Evolutionary conservation across 2,329 filamentous ascomycete genomes (phyloP).

Genomic region (Clarireedia hainanense): DNA sequence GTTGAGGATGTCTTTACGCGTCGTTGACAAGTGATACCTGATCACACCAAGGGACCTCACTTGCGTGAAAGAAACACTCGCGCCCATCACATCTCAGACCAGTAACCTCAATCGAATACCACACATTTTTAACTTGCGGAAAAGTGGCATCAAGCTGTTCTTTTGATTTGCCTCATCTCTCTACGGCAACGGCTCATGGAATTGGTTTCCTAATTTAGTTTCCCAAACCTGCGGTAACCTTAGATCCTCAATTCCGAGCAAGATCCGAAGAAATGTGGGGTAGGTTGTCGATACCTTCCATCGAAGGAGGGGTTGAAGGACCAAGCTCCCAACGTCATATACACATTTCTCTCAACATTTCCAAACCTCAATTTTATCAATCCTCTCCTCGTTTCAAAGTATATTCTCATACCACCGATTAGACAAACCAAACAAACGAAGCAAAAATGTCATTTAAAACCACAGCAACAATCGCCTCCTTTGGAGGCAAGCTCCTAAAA

Average conservation of each 20-base stretch:
- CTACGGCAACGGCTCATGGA: background rate
- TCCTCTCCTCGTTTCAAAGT: background rate
- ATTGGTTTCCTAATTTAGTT: conserved; percentile 1
- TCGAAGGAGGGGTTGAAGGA: conserved; percentile 18
- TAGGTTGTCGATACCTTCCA: background rate
- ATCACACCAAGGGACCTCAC: too few relatives aligned
- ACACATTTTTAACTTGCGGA: too few relatives aligned
- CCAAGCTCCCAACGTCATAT: conserved; percentile 22
- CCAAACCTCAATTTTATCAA: background rate
- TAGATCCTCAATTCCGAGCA: background rate
- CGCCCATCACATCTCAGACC: too few relatives aligned
- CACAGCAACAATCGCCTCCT: conserved; percentile 81
- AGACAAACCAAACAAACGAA: background rate
- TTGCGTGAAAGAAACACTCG: too few relatives aligned
- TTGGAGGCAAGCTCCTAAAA: conserved; percentile 92
- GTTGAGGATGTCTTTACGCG: too few relatives aligned
- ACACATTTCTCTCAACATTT: background rate
- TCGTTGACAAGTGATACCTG: too few relatives aligned
- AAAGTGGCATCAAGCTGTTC: background rate
- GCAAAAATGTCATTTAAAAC: conserved; percentile 74
- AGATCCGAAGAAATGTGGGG: conserved; percentile 8
- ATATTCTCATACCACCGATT: background rate
- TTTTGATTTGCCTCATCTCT: background rate
- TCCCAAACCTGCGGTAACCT: background rate
- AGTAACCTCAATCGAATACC: too few relatives aligned